Evolutionary conservation across 2,329 filamentous ascomycete species (phyloP).

Genomic region (Trichoderma asperellum): DNA sequence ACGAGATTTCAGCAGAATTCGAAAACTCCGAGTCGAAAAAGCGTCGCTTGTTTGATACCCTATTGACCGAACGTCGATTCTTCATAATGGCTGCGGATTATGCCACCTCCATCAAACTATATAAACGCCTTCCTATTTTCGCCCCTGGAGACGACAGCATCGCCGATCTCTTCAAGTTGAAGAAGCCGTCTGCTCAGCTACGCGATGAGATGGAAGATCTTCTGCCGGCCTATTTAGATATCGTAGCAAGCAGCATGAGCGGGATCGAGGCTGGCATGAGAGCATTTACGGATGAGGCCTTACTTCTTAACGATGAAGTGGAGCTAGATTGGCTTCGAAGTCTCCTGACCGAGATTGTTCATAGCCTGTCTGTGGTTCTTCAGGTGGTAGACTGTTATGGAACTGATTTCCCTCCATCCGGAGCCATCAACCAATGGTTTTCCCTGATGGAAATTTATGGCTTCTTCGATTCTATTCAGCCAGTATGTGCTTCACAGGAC

Average conservation of each 20-base stretch:
- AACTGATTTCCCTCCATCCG: constrained; percentile 59
- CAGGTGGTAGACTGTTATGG: constrained; percentile 67
- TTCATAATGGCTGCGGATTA: constrained; percentile 68
- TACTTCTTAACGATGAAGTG: constrained; percentile 56
- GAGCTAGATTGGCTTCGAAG: constrained; percentile 64
- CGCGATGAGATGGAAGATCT: constrained; percentile 50
- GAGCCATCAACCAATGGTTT: constrained; percentile 72
- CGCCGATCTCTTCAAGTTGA: constrained; percentile 40
- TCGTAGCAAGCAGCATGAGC: constrained; percentile 54
- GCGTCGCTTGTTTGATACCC: constrained; percentile 69
- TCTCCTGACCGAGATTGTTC: constrained; percentile 70
- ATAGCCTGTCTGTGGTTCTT: constrained; percentile 74
- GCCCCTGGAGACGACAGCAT: constrained; percentile 37
- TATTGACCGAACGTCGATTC: constrained; percentile 71
- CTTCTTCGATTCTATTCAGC: constrained; percentile 69
- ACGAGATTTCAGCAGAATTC: constrained; percentile 62
- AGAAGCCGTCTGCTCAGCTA: constrained; percentile 34
- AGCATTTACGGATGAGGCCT: constrained; percentile 54
- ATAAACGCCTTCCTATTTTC: constrained; percentile 44
- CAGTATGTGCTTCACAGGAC: constrained; percentile 35
- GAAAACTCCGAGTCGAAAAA: constrained; percentile 65
- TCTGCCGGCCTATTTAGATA: constrained; percentile 53
- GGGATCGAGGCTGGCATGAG: constrained; percentile 54
- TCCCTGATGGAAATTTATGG: constrained; percentile 67
- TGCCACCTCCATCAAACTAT: constrained; percentile 54